These are phyloP conservation scores for Trichosporon inkin DNA, from an alignment of 1,284 basidiomycete species.

Conservation along the genomic window DNA sequence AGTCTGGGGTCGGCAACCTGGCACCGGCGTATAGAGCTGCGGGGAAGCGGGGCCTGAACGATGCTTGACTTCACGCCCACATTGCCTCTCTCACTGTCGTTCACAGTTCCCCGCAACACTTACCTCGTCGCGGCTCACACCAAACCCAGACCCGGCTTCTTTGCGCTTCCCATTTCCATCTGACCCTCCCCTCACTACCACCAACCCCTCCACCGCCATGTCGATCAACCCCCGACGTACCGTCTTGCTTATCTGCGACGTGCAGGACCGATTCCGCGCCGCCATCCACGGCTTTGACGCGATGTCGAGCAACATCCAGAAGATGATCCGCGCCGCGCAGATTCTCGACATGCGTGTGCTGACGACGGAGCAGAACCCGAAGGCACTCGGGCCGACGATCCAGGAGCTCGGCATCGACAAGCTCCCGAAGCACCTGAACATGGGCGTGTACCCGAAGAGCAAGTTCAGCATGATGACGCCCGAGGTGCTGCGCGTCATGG, in stretches of 20 bases:
- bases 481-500: constrained; percentile 59
- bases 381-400: constrained; percentile 69
- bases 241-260: constrained; percentile 71
- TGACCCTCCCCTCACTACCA: neutral
- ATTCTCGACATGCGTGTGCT: constrained; percentile 22
- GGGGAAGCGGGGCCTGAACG: no score
- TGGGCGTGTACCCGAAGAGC: constrained; percentile 65
- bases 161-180: no score
- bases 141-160: neutral
- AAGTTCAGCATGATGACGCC: constrained; percentile 78
- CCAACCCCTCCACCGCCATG: constrained; percentile 11
- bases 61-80: no score
- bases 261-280: constrained; percentile 66
- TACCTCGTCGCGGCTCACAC: neutral
- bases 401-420: constrained; percentile 57
- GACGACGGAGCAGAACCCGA: constrained; percentile 72
- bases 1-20: neutral
- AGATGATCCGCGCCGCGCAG: constrained; percentile 67
- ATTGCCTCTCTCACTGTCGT: no score
- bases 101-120: no score
- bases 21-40: neutral
- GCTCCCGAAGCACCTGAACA: constrained; percentile 43
- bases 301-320: constrained; percentile 63
- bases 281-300: constrained; percentile 65
- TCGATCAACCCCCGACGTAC: constrained; percentile 49